Percentiles rank a stretch among this genome's conserved stretches.
These are phyloP conservation scores for Chaetothyriales sp. DNA, from an alignment of 2,329 filamentous ascomycete genomes.

Conservation along the genomic window DNA sequence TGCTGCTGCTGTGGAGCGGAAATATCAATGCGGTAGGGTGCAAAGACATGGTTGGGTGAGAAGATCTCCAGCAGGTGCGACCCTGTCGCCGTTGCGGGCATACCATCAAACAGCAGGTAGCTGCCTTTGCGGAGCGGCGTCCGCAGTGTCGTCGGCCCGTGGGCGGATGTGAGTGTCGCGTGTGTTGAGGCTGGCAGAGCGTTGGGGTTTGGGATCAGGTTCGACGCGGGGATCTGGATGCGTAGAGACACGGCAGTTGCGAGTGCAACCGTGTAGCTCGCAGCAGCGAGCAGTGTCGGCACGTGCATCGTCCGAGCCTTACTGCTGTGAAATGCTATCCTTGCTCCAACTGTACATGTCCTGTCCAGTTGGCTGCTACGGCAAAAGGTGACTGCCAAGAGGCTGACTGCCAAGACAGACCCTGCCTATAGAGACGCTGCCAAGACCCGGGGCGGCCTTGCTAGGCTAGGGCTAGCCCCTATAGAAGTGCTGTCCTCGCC, in stretches of 20 bases:
- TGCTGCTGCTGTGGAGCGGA: conserved; percentile 5
- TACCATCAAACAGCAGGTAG: conserved; percentile 61
- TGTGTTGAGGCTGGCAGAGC: conserved; percentile 34
- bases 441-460: no score
- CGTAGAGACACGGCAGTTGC: conserved; percentile 6
- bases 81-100: conserved; percentile 37
- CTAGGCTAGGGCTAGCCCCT: no score
- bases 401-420: no score
- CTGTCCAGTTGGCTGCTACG: no score
- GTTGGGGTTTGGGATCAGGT: conserved; percentile 31
- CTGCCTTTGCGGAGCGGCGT: conserved; percentile 34
- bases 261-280: not conserved
- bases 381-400: no score
- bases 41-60: conserved; percentile 60
- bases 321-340: not conserved
- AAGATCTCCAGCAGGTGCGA: conserved; percentile 76
- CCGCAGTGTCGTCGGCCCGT: conserved; percentile 29
- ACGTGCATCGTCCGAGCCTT: not conserved
- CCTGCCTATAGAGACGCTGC: no score
- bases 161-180: conserved; percentile 33
- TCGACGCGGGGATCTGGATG: conserved; percentile 29
- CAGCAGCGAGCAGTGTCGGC: not conserved
- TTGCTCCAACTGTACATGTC: not conserved
- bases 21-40: conserved; percentile 69
- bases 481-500: no score